These are phyloP conservation scores for Immersiella caudata DNA, from an alignment of 495 filamentous ascomycete genomes.

Conservation along the genomic window DNA sequence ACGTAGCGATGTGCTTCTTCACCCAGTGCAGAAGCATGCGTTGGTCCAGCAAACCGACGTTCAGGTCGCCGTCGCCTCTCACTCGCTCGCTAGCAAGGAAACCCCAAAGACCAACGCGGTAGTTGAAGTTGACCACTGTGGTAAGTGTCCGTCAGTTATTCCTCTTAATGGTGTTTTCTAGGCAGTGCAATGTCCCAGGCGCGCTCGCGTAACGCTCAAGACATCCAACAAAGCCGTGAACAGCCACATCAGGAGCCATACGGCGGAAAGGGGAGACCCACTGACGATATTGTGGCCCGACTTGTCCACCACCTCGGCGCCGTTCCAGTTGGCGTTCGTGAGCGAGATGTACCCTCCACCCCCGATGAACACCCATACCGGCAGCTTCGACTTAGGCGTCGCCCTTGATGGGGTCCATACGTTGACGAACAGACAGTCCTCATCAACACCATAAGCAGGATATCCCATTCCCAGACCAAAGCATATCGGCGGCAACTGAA, in stretches of 20 bases:
- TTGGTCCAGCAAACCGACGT: constrained; percentile 75
- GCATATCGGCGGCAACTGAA: constrained; percentile 53
- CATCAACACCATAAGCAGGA: constrained; percentile 47
- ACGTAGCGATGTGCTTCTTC: constrained; percentile 63
- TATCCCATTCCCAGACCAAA: constrained; percentile 48
- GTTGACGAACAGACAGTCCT: constrained; percentile 77
- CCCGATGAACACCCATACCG: constrained; percentile 75
- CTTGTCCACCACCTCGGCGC: constrained; percentile 60
- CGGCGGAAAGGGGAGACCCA: too few species aligned
- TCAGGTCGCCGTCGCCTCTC: constrained; percentile 56
- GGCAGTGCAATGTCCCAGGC: too few species aligned
- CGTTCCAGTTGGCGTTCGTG: constrained; percentile 69
- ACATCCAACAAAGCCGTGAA: too few species aligned
- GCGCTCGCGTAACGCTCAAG: too few species aligned
- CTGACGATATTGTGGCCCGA: constrained; percentile 62
- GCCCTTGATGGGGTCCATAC: constrained; percentile 68
- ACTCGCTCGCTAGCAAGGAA: constrained; percentile 69
- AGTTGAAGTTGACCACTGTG: constrained; percentile 79
- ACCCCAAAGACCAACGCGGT: constrained; percentile 72
- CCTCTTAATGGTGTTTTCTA: too few species aligned
- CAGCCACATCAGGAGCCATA: too few species aligned
- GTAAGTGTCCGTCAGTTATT: too few species aligned
- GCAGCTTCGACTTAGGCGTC: constrained; percentile 52
- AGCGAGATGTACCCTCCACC: constrained; percentile 72
- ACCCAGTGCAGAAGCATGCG: constrained; percentile 70